Evolutionary conservation across 441 rosid species (phyloP).

Genomic region (Croton laevigatus): DNA sequence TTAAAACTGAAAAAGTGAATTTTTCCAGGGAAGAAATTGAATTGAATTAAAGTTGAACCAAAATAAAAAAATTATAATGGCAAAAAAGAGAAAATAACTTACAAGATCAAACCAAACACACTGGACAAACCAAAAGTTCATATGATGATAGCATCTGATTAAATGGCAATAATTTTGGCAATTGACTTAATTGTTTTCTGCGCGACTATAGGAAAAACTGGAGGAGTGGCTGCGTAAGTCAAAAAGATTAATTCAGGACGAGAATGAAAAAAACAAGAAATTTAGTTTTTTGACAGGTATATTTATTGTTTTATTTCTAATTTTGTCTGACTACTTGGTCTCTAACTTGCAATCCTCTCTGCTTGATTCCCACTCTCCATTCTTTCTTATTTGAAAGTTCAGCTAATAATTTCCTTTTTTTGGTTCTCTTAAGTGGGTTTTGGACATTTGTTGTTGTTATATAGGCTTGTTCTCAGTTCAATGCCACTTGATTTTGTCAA

Average conservation of each 20-base stretch:
- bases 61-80: too few relatives aligned
- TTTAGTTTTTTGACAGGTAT: constrained; percentile 64
- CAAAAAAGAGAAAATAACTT: too few relatives aligned
- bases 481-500: neutral
- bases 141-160: neutral
- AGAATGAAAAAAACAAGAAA: constrained; percentile 40
- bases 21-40: too few relatives aligned
- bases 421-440: neutral
- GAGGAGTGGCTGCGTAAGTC: constrained; percentile 84
- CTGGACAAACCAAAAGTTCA: neutral
- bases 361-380: neutral
- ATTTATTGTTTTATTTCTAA: constrained; percentile 26
- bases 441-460: neutral
- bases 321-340: neutral
- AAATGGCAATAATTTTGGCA: neutral
- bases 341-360: constrained; percentile 6
- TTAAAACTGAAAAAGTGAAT: too few relatives aligned
- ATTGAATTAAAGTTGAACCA: too few relatives aligned
- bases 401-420: neutral
- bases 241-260: constrained; percentile 65
- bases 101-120: too few relatives aligned
- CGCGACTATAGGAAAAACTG: constrained; percentile 67
- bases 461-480: neutral
- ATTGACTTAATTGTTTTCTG: neutral
- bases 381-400: neutral